Conservation (phyloP, 495 filamentous ascomycete species). For the Copromyces sp. region DNA sequence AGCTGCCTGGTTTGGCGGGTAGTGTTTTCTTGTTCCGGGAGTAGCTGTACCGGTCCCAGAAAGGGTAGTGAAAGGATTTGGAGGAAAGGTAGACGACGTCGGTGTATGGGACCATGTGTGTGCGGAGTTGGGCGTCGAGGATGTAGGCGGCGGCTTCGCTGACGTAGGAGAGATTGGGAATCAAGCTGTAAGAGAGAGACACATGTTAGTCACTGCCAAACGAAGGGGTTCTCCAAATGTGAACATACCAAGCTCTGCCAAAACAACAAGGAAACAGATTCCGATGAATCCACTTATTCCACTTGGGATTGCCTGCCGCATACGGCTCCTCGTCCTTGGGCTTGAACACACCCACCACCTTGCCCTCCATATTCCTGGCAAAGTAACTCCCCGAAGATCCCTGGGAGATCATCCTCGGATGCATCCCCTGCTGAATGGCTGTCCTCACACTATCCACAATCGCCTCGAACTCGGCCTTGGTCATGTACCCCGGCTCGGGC, state of each 20-base stretch:
- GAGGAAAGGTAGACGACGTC: constrained; percentile 91
- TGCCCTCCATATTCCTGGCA: constrained; percentile 80
- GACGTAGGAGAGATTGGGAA: constrained; percentile 98
- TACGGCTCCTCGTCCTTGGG: constrained; percentile 99
- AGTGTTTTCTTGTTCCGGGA: constrained; percentile 78
- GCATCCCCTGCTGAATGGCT: constrained; percentile 85
- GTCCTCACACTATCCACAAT: constrained; percentile 80
- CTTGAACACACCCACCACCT: constrained; percentile 96
- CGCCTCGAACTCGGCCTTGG: constrained; percentile 72
- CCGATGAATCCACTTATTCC: constrained; percentile 92
- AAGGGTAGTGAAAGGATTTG: constrained; percentile 96
- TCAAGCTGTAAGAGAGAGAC: constrained; percentile 44
- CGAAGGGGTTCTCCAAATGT: no score
- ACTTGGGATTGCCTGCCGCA: constrained; percentile 82
- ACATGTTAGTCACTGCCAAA: neutral
- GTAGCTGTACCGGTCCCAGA: constrained; percentile 84
- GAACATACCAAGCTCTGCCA: constrained; percentile 66
- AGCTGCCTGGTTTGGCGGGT: constrained; percentile 89
- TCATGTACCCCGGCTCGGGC: constrained; percentile 45
- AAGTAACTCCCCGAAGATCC: constrained; percentile 98
- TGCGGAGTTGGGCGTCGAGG: constrained; percentile 79
- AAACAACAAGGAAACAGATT: constrained; percentile 97
- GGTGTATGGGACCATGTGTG: constrained; percentile 90
- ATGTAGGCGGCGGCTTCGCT: constrained; percentile 96
- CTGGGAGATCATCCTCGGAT: constrained; percentile 92